Conservation (phyloP, 805 yeast species). For the Naumovozyma dairenensis region DNA sequence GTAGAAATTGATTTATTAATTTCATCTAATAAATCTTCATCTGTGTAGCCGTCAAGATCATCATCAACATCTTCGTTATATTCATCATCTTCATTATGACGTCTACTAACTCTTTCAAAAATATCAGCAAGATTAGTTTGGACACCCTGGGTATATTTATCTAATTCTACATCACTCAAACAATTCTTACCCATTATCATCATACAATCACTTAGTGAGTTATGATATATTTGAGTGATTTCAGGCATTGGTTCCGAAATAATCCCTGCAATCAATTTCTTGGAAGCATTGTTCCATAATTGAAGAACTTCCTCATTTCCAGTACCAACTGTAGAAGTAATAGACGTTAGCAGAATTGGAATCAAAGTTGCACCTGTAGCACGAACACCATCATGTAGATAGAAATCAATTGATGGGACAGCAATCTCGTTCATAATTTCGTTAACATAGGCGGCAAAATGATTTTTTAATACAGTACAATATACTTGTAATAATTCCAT, state of each 20-base stretch:
- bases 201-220: slow-evolving; percentile 57
- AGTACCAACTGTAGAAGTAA: slow-evolving; percentile 39
- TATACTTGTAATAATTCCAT: slow-evolving; percentile 79
- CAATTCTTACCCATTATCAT: slow-evolving; percentile 58
- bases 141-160: slow-evolving; percentile 48
- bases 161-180: slow-evolving; percentile 45
- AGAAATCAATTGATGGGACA: slow-evolving; percentile 82
- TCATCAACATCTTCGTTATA: slow-evolving; percentile 80
- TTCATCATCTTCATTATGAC: slow-evolving; percentile 73
- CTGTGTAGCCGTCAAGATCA: slow-evolving; percentile 74
- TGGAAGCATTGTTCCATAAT: slow-evolving; percentile 63
- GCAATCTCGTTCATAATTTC: slow-evolving; percentile 72
- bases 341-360: slow-evolving; percentile 62
- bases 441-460: slow-evolving; percentile 72
- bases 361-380: slow-evolving; percentile 80
- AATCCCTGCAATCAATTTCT: slow-evolving; percentile 57
- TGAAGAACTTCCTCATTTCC: slow-evolving; percentile 50
- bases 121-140: slow-evolving; percentile 55
- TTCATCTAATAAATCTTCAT: slow-evolving; percentile 84
- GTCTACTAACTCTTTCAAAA: slow-evolving; percentile 56
- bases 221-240: slow-evolving; percentile 66
- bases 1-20: slow-evolving; percentile 65
- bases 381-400: slow-evolving; percentile 88
- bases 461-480: slow-evolving; percentile 73
- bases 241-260: slow-evolving; percentile 77